phyloP scores from a whole-genome alignment of 257 asterid species.

The Capsicum pubescens region DNA sequence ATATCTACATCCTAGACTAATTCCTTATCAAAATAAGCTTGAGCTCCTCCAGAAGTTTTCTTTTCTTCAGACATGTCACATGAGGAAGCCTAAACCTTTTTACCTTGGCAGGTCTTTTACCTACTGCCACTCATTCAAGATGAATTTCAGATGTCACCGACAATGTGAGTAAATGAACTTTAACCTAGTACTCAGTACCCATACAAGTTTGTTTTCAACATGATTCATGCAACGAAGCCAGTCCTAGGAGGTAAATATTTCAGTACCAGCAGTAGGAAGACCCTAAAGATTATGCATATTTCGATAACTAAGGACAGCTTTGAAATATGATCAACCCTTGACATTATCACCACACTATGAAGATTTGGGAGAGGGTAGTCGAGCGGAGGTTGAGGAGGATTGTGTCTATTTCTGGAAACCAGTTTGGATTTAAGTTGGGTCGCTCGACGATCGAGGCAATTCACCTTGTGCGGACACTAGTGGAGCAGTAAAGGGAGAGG shows the following conservation, averaged over 20 bases:
- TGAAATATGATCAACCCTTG: neutral
- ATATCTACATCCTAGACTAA: neutral
- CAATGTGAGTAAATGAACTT: neutral
- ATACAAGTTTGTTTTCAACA: slow-evolving; percentile 5
- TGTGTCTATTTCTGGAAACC: too few species aligned
- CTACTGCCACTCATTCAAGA: neutral
- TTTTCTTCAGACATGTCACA: neutral
- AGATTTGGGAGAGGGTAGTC: too few species aligned
- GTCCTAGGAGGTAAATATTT: neutral
- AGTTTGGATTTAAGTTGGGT: too few species aligned
- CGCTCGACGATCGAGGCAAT: too few species aligned
- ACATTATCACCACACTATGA: neutral
- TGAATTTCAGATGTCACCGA: slow-evolving; percentile 1
- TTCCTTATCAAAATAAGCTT: slow-evolving; percentile 9
- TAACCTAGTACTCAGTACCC: neutral
- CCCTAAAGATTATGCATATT: neutral
- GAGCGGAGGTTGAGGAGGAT: too few species aligned
- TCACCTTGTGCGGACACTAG: too few species aligned
- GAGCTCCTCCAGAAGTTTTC: slow-evolving; percentile 21
- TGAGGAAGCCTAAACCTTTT: neutral
- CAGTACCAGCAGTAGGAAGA: neutral
- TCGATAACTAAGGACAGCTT: neutral
- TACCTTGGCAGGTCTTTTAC: neutral
- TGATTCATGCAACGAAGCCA: neutral
- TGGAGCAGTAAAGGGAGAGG: too few species aligned